Base-by-base conservation (phyloP, 306 rosid genomes). In the Castanopsis chinensis region DNA sequence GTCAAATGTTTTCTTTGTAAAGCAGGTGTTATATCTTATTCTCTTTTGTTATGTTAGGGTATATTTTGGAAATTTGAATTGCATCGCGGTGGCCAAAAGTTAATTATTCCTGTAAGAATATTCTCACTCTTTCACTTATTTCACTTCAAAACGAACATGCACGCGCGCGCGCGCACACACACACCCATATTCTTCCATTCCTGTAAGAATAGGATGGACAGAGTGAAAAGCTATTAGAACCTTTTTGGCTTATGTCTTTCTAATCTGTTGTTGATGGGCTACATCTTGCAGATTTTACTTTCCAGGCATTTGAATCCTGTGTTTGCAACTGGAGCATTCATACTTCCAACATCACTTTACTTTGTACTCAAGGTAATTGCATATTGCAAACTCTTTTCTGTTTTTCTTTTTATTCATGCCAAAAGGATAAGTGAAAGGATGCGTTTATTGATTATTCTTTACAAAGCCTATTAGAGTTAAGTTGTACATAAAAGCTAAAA, bases 11-110 rank as follows among this genome's bases (percentile, higher is more conserved):
- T 78, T 78, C 64, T 75, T 78, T 63, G 19, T 37, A 33, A 67
- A 49, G 20, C 25, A 33, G 35, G 33, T 77, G 65, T 71, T 63
- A 73, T 63, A 23, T 58, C 78, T 64, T 81, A 45, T 69, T 74
- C 23, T 72, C 45, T 71, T 73, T 68, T 84, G 76, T 69, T 54
- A 55, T 37, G 68, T 71, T 86, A 95, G 99, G 99, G 97, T 51
- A 87, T 91, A 81, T 87, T 72, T 83, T 93, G 97, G 99, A 96
- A 84, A 84, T 80, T 96, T 70, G 96, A 96, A 83, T 83, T 93
- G 88, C 88, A 85, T 76, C 97, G 99, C 0, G 96, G 97, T 55
- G 97, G 96, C 55, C 99, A 96, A 81, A 96, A 93, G 90, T 82
- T 96, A 77, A 81, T 93, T 75, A 32, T 91, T 84, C 99, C 98